Conservation (phyloP, 2,329 filamentous ascomycete genomes). For the Pseudocercospora fijiensis region DNA sequence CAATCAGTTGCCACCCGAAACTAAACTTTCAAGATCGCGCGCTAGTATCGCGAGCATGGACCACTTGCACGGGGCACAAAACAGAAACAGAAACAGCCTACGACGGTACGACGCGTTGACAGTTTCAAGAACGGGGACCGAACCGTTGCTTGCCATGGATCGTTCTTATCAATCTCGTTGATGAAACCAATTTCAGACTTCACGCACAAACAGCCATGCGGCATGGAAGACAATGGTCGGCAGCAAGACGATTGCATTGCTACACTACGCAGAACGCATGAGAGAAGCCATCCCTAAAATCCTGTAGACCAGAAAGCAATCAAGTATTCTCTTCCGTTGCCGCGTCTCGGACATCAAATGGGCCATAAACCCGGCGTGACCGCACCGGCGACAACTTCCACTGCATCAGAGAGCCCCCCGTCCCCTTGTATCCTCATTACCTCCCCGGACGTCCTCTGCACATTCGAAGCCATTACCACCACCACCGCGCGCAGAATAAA, state of each 20-base stretch:
- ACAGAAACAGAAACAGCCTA: background rate
- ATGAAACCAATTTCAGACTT: background rate
- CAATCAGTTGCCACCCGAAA: background rate
- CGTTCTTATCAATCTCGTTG: background rate
- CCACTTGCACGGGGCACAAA: background rate
- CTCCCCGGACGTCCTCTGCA: constrained; percentile 17
- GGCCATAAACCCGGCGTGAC: background rate
- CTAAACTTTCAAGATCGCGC: background rate
- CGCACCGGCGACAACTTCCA: background rate
- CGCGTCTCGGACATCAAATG: background rate
- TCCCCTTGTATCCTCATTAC: constrained; percentile 10
- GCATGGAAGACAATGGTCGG: background rate
- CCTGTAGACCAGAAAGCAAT: background rate
- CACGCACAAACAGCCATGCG: background rate
- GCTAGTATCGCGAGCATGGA: background rate
- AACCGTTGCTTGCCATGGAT: background rate
- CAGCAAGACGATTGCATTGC: constrained; percentile 5
- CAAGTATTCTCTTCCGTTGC: background rate
- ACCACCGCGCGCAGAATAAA: constrained; percentile 8
- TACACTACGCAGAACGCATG: background rate
- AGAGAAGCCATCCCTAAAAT: background rate
- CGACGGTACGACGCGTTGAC: background rate
- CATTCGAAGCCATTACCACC: constrained; percentile 18
- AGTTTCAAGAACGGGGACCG: background rate
- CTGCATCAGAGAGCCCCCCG: constrained; percentile 10